Conservation (phyloP, 2,329 filamentous ascomycete genomes). For the Xylariaceae sp. region DNA sequence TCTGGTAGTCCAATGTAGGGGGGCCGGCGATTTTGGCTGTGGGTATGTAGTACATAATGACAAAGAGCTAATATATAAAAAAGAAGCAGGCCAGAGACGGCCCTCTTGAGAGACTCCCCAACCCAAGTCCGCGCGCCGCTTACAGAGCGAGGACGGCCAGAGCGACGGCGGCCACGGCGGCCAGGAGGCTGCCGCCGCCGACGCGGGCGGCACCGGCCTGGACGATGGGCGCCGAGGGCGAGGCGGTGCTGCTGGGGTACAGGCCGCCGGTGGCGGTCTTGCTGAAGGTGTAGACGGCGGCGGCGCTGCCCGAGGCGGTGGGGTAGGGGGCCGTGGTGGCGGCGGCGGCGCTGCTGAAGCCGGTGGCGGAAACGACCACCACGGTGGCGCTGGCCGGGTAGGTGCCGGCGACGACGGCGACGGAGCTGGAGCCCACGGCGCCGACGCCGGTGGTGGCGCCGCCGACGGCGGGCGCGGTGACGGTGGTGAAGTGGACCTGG, state of each 20-base stretch:
- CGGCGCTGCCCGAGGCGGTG: slow-evolving; percentile 28
- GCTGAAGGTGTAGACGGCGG: slow-evolving; percentile 27
- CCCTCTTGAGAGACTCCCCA: slow-evolving; percentile 1
- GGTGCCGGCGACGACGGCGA: slow-evolving; percentile 34
- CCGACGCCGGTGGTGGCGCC: slow-evolving; percentile 29
- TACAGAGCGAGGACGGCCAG: slow-evolving; percentile 41
- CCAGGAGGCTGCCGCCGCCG: slow-evolving; percentile 35
- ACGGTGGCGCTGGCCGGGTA: slow-evolving; percentile 26
- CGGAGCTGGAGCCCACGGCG: too few relatives aligned
- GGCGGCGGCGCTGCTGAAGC: slow-evolving; percentile 15
- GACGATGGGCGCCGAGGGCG: slow-evolving; percentile 16
- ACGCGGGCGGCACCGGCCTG: slow-evolving; percentile 27
- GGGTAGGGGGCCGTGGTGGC: slow-evolving; percentile 24
- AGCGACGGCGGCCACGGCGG: slow-evolving; percentile 35
- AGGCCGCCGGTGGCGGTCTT: slow-evolving; percentile 30
- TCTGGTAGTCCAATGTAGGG: slow-evolving; percentile 5
- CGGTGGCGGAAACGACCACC: slow-evolving; percentile 25
- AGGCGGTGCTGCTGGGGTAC: slow-evolving; percentile 13
- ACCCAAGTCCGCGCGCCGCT: slow-evolving; percentile 11
- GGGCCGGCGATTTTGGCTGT: slow-evolving; percentile 3
- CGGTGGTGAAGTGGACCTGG: slow-evolving; percentile 30
- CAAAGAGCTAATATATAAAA: too few relatives aligned
- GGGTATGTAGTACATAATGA: slow-evolving; percentile 10
- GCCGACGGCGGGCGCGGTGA: slow-evolving; percentile 16
- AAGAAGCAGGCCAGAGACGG: slow-evolving; percentile 9